Conservation (phyloP, 192 early-diverging fungal genomes). For the Backusella macrospora region DNA sequence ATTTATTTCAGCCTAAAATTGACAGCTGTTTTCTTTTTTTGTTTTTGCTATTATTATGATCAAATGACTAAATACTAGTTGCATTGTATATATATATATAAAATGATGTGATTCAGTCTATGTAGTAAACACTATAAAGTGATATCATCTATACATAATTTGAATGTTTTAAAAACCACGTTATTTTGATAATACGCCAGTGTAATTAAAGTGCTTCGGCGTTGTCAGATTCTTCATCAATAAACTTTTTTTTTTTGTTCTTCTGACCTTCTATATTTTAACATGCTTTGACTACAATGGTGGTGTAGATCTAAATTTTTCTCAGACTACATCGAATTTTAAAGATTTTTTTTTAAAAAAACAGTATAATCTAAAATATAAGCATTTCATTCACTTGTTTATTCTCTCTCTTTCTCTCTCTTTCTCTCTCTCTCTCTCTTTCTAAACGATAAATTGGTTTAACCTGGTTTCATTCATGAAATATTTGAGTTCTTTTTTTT, state of each 20-base stretch:
- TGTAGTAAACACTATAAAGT: background rate
- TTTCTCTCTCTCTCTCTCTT: background rate
- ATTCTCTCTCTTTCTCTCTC: background rate
- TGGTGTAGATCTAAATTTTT: background rate
- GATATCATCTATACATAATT: background rate
- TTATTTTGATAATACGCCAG: conserved; percentile 3
- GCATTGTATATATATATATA: background rate
- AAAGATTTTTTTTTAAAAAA: background rate
- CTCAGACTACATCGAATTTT: background rate
- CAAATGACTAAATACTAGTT: background rate
- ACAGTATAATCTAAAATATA: background rate
- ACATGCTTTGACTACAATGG: too few relatives aligned
- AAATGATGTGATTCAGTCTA: background rate
- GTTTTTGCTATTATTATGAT: too few relatives aligned
- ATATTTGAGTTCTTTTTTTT: background rate
- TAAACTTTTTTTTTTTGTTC: background rate
- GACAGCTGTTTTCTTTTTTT: background rate
- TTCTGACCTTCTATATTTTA: background rate
- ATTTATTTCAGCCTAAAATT: background rate
- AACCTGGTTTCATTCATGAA: background rate
- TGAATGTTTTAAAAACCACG: conserved; percentile 2
- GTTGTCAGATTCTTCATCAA: conserved; percentile 3
- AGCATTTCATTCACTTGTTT: background rate
- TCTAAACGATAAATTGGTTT: background rate
- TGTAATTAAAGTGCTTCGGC: conserved; percentile 14